Percentiles rank a stretch among this genome's conserved stretches.
phyloP scores from a whole-genome alignment of 768 basidiomycete genomes.

The Leccinum variicolor region DNA sequence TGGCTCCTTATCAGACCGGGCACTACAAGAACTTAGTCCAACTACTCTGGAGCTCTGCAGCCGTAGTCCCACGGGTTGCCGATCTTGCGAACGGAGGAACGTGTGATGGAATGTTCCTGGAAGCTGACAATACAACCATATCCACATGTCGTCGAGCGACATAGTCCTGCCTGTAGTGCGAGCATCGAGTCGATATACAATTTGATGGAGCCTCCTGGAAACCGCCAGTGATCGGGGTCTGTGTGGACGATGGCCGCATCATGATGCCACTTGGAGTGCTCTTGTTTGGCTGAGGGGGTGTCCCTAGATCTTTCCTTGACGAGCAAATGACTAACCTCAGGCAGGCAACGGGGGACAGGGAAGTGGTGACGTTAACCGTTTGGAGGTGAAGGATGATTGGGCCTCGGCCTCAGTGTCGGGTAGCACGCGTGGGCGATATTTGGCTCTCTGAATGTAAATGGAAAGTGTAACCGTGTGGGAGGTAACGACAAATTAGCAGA shows the following conservation, averaged over 20 bases:
- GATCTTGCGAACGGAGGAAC: not conserved
- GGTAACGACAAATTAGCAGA: slow-evolving; percentile 5
- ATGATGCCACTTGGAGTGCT: not conserved
- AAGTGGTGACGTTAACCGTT: slow-evolving; percentile 5
- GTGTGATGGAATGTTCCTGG: not conserved
- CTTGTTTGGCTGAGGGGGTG: not conserved
- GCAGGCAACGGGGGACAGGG: slow-evolving; percentile 8
- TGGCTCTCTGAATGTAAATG: slow-evolving; percentile 1
- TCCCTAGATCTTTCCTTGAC: slow-evolving; percentile 5
- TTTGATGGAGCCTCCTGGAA: slow-evolving; percentile 3
- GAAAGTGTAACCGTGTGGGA: not conserved
- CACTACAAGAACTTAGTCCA: not conserved
- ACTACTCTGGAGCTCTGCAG: too few species aligned
- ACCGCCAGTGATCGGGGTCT: slow-evolving; percentile 5
- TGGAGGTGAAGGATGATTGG: not conserved
- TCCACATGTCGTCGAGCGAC: not conserved
- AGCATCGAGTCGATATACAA: not conserved
- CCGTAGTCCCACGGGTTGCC: not conserved
- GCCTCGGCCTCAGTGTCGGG: not conserved
- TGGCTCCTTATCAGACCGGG: not conserved
- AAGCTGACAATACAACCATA: not conserved
- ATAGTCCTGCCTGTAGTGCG: not conserved
- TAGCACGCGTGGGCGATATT: not conserved
- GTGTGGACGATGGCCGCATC: not conserved
- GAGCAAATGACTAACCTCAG: slow-evolving; percentile 7